Conservation (phyloP, 2,329 filamentous ascomycete genomes). For the Diaporthe batatas region DNA sequence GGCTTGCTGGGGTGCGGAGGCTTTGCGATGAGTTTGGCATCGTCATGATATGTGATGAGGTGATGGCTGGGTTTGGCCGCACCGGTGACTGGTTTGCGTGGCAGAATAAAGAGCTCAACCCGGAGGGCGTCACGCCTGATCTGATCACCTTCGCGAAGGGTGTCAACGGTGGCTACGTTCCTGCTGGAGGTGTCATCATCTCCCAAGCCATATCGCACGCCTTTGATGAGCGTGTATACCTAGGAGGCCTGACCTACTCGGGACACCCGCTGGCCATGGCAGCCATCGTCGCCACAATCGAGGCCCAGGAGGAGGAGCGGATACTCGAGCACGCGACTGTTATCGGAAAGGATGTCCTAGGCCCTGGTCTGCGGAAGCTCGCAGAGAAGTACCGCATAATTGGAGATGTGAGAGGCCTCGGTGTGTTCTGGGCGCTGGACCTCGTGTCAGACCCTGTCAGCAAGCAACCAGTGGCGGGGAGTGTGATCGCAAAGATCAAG, state of each 20-base stretch:
- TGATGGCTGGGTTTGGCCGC: slow-evolving; percentile 41
- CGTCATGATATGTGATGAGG: slow-evolving; percentile 40
- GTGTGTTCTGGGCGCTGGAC: slow-evolving; percentile 42
- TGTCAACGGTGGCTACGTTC: slow-evolving; percentile 40
- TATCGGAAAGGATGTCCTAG: slow-evolving; percentile 39
- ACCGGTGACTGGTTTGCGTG: slow-evolving; percentile 41
- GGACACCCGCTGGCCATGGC: slow-evolving; percentile 42
- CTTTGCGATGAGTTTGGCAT: slow-evolving; percentile 41
- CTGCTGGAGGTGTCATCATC: slow-evolving; percentile 40
- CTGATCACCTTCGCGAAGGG: slow-evolving; percentile 41
- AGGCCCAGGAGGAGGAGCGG: slow-evolving; percentile 40
- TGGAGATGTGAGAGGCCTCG: slow-evolving; percentile 38
- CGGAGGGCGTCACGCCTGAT: slow-evolving; percentile 35
- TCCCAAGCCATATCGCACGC: slow-evolving; percentile 35
- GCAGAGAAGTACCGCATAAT: slow-evolving; percentile 35
- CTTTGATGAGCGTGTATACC: slow-evolving; percentile 39
- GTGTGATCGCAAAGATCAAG: slow-evolving; percentile 38
- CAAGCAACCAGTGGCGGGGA: slow-evolving; percentile 30
- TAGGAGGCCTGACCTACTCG: slow-evolving; percentile 40
- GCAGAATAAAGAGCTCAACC: slow-evolving; percentile 40
- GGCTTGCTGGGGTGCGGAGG: slow-evolving; percentile 37
- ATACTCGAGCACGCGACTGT: slow-evolving; percentile 34
- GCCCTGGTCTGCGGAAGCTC: slow-evolving; percentile 36
- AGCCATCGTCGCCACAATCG: slow-evolving; percentile 40
- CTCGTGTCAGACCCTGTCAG: slow-evolving; percentile 37